Percentiles rank a stretch among this genome's conserved stretches.
phyloP scores from a whole-genome alignment of 331 rosid genomes.

The Cydonia oblonga region DNA sequence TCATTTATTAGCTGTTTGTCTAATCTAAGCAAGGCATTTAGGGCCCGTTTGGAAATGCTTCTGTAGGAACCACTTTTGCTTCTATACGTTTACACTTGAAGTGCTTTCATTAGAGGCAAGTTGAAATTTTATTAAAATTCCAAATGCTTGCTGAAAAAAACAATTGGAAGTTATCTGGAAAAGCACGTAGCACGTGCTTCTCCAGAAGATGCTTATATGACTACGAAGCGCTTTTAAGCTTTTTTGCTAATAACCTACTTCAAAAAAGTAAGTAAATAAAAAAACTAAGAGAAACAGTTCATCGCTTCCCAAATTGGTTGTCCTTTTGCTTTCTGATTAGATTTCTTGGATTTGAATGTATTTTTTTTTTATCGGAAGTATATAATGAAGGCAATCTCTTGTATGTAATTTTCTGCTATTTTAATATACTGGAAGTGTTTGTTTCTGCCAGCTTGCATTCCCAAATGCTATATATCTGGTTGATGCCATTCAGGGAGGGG shows the following conservation, averaged over 20 bases:
- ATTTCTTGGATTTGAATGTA: not conserved
- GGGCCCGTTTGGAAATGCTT: not conserved
- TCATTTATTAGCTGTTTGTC: not conserved
- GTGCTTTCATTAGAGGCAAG: not conserved
- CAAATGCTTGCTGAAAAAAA: not conserved
- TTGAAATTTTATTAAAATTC: too few relatives aligned
- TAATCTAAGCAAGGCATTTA: not conserved
- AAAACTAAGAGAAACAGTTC: not conserved
- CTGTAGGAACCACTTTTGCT: not conserved
- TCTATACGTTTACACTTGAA: not conserved
- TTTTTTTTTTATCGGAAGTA: not conserved
- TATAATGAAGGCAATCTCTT: not conserved
- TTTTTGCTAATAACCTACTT: not conserved
- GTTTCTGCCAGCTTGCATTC: conserved; percentile 77
- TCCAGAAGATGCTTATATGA: not conserved
- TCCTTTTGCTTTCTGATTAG: not conserved
- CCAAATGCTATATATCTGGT: conserved; percentile 89
- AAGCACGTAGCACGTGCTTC: not conserved
- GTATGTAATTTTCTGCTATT: not conserved
- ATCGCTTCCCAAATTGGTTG: not conserved
- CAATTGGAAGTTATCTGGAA: not conserved
- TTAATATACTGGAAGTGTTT: not conserved
- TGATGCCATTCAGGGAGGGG: conserved; percentile 84
- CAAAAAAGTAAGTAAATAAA: not conserved
- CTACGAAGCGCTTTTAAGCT: not conserved